Percentiles rank a stretch among this genome's conserved stretches.
Conservation (phyloP, 768 basidiomycete genomes). For the Terana coerulea region DNA sequence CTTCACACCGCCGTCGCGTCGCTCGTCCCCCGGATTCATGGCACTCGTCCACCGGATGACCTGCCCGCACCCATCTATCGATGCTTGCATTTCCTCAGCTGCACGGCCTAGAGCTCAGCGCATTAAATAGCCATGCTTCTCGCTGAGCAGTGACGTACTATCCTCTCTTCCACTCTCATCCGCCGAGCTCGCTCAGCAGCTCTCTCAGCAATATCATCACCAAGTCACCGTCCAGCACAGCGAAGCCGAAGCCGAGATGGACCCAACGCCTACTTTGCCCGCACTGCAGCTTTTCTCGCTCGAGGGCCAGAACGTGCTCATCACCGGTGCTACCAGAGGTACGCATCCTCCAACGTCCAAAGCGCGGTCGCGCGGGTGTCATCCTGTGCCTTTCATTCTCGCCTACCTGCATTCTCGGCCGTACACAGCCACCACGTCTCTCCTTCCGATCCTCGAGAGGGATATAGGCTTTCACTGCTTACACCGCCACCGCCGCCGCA, state of each 20-base stretch:
- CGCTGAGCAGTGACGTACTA: not conserved
- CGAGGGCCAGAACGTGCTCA: constrained; percentile 61
- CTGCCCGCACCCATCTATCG: too few relatives aligned
- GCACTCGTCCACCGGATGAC: too few relatives aligned
- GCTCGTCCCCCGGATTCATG: too few relatives aligned
- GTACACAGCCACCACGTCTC: constrained; percentile 2
- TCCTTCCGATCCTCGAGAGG: not conserved
- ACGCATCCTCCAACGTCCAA: not conserved
- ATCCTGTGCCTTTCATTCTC: not conserved
- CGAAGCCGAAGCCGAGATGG: constrained; percentile 37
- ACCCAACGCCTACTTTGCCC: constrained; percentile 46
- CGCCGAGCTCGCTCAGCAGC: too few relatives aligned
- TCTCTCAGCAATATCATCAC: too few relatives aligned
- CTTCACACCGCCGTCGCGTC: not conserved
- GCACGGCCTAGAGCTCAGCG: too few relatives aligned
- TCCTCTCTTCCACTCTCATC: not conserved
- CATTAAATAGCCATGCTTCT: not conserved
- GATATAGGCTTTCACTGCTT: too few relatives aligned
- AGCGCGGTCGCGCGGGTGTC: not conserved
- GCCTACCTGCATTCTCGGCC: not conserved
- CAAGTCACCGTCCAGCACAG: too few relatives aligned
- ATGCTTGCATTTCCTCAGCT: too few relatives aligned
- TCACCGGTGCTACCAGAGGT: constrained; percentile 83
- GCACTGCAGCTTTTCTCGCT: constrained; percentile 65
- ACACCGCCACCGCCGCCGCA: too few relatives aligned